Evolutionary conservation across 257 asterid species (phyloP).

Genomic region (Apocynum venetum): DNA sequence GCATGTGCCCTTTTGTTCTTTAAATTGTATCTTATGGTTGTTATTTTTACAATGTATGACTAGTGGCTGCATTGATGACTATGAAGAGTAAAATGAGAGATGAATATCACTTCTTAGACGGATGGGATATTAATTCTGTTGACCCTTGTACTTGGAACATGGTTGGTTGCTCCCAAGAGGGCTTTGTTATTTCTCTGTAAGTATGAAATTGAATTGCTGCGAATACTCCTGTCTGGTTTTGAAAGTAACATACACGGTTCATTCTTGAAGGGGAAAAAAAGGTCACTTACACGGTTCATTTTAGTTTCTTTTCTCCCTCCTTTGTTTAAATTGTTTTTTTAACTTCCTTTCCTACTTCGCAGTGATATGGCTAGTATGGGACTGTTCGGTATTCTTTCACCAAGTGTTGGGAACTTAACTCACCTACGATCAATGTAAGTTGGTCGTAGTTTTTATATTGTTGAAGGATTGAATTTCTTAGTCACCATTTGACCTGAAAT

Average conservation of each 20-base stretch:
- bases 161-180: conserved; percentile 79
- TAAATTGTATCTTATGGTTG: conserved; percentile 12
- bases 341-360: conserved; percentile 13
- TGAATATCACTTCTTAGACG: conserved; percentile 63
- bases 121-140: conserved; percentile 96
- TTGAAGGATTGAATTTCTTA: background rate
- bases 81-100: conserved; percentile 68
- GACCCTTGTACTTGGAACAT: conserved; percentile 99
- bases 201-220: conserved; percentile 17
- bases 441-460: background rate
- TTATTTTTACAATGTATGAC: conserved; percentile 16
- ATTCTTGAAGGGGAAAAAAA: too few relatives aligned
- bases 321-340: conserved; percentile 3
- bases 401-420: conserved; percentile 73
- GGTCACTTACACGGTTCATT: background rate
- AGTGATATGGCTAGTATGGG: conserved; percentile 88
- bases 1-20: conserved; percentile 1
- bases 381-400: conserved; percentile 72
- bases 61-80: conserved; percentile 93
- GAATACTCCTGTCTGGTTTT: background rate
- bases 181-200: conserved; percentile 83
- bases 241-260: background rate
- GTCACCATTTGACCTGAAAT: background rate
- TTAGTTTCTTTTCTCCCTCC: background rate
- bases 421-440: conserved; percentile 79